phyloP scores from a whole-genome alignment of 2,329 filamentous ascomycete genomes.

The Grosmannia huntii region DNA sequence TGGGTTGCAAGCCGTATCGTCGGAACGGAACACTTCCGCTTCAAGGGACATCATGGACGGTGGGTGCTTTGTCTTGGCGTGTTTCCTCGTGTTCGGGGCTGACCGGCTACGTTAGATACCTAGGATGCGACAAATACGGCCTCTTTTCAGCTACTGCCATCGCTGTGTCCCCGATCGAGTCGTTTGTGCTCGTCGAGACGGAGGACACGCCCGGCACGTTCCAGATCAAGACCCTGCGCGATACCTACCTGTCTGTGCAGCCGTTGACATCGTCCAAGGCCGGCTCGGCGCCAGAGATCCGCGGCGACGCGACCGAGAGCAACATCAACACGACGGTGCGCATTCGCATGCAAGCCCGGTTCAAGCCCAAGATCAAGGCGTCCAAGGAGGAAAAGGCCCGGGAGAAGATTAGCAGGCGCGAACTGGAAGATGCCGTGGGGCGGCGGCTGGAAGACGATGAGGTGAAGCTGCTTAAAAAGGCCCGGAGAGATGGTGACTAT shows the following conservation, averaged over 20 bases:
- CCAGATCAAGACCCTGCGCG: constrained; percentile 58
- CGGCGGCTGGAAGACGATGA: constrained; percentile 71
- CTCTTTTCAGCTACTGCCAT: constrained; percentile 63
- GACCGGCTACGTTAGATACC: constrained; percentile 43
- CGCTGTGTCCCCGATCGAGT: constrained; percentile 74
- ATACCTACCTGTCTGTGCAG: constrained; percentile 55
- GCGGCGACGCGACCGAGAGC: constrained; percentile 60
- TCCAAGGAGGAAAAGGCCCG: constrained; percentile 71
- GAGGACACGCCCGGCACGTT: constrained; percentile 59
- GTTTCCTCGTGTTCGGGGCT: neutral
- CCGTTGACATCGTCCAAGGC: constrained; percentile 37
- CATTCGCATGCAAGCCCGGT: constrained; percentile 87
- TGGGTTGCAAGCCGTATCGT: constrained; percentile 80
- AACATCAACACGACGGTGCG: constrained; percentile 60
- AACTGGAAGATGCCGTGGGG: constrained; percentile 72
- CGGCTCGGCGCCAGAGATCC: constrained; percentile 46
- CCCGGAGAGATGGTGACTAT: constrained; percentile 76
- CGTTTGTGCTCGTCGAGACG: constrained; percentile 55
- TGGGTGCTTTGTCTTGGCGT: constrained; percentile 23
- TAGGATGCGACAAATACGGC: constrained; percentile 76
- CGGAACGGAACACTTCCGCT: constrained; percentile 68
- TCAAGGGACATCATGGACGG: constrained; percentile 86
- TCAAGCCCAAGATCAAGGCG: constrained; percentile 72
- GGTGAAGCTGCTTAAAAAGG: constrained; percentile 69
- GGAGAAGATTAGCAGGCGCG: constrained; percentile 74